These are phyloP conservation scores for Capsella bursapastoris DNA, from an alignment of 345 rosid genomes.

Conservation along the genomic window DNA sequence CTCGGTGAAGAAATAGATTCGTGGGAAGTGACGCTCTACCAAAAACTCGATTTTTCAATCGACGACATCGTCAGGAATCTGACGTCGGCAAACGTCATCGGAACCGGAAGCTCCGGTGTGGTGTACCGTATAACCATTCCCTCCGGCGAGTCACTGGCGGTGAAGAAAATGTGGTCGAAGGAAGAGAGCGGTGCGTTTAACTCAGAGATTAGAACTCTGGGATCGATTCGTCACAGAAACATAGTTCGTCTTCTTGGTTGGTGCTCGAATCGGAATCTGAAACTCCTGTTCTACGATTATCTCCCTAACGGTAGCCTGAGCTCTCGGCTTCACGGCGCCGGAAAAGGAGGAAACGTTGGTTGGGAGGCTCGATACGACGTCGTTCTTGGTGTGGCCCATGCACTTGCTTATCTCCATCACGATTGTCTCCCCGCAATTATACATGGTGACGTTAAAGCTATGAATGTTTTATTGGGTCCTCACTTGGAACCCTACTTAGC, in stretches of 20 bases:
- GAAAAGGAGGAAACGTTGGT: constrained; percentile 44
- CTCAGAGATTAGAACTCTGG: constrained; percentile 75
- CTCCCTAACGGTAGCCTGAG: constrained; percentile 73
- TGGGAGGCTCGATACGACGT: constrained; percentile 81
- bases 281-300: constrained; percentile 74
- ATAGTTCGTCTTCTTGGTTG: constrained; percentile 82
- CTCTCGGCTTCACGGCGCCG: constrained; percentile 54
- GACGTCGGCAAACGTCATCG: constrained; percentile 66
- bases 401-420: constrained; percentile 81
- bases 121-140: constrained; percentile 66
- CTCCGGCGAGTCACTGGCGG: constrained; percentile 67
- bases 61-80: constrained; percentile 59
- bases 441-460: constrained; percentile 87
- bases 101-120: constrained; percentile 80
- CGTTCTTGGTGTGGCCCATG: constrained; percentile 79
- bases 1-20: constrained; percentile 48
- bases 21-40: constrained; percentile 86
- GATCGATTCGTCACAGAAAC: constrained; percentile 86
- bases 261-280: constrained; percentile 72
- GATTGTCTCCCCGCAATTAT: constrained; percentile 83
- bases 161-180: constrained; percentile 64
- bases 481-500: constrained; percentile 72
- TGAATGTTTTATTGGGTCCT: constrained; percentile 75
- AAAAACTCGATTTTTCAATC: constrained; percentile 79
- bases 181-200: constrained; percentile 66